Base-by-base conservation (phyloP, 306 rosid species). In the Fagus sylvatica region DNA sequence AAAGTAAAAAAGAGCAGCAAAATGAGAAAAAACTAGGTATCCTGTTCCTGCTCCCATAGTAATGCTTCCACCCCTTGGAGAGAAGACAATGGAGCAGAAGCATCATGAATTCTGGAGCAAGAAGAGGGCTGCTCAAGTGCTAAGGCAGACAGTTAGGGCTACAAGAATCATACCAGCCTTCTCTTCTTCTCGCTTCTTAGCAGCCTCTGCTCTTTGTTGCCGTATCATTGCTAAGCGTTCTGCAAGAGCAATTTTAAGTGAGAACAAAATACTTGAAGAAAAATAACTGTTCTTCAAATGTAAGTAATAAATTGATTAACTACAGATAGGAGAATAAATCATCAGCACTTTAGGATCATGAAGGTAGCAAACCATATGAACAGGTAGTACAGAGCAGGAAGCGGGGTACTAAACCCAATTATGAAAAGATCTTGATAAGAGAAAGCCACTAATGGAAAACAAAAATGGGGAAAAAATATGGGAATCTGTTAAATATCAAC, bases 151-250 rank as follows among this genome's bases (percentile, higher is more conserved):
- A 32, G 39, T 53, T 71, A 46, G 73, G 55, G 40, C n/a, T 22
- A 69, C n/a, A 43, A 11, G 56, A 57, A 75, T 60, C 71, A 53
- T 84, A 85, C 91, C 88, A 62, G 81, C 83, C 51, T 79, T 86
- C 60, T 86, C 92, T 84, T 88, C 92, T 69, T 86, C 85, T 74
- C 90, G 77, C 81, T 84, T 88, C 72, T 77, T 84, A 71, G 92
- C 92, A 78, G 89, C 92, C 32, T 85, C 92, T 32, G 86, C 92
- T 75, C 92, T 86, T 74, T 88, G 90, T 78, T 81, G 88, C 7
- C 92, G 79, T 78, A 88, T 84, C 49, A 71, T 8, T 32, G 75
- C 61, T 6, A 71, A 34, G 61, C 75, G 75, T 53, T 71, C 75
- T 71, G 75, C 75, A 71, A 33, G 7, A 41, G 5, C 17, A 22